Percentiles rank a stretch among this genome's conserved stretches.
These are phyloP conservation scores for Choanephora cucurbitarum DNA, from an alignment of 371 early-diverging fungal species.

Conservation along the genomic window DNA sequence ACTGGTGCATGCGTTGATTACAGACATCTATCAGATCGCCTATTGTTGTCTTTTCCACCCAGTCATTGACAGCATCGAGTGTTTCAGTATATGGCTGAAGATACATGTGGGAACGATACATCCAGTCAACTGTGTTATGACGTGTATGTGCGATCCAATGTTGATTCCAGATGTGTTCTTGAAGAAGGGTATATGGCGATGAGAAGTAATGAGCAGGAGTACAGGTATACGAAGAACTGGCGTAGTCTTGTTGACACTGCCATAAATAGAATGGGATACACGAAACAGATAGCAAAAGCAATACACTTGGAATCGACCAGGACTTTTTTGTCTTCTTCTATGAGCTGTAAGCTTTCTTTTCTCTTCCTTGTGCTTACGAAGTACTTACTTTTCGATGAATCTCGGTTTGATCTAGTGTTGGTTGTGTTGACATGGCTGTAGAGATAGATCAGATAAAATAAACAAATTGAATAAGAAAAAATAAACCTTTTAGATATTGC, in stretches of 20 bases:
- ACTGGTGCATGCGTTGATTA: neutral
- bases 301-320: neutral
- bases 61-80: neutral
- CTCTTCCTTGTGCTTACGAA: too few relatives aligned
- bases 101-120: neutral
- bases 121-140: neutral
- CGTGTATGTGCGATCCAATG: neutral
- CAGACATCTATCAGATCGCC: neutral
- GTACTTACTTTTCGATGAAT: too few relatives aligned
- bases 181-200: neutral
- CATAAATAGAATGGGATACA: neutral
- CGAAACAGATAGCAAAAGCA: neutral
- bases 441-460: neutral
- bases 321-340: neutral
- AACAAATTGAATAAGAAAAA: neutral
- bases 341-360: too few relatives aligned
- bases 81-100: neutral
- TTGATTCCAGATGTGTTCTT: neutral
- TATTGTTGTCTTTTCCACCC: neutral
- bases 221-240: neutral
- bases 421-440: neutral
- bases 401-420: neutral
- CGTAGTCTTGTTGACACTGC: neutral
- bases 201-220: neutral
- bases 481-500: neutral